Evolutionary conservation across 2,329 filamentous ascomycete genomes (phyloP).

Genomic region (Lasiodiplodia gonubiensis): DNA sequence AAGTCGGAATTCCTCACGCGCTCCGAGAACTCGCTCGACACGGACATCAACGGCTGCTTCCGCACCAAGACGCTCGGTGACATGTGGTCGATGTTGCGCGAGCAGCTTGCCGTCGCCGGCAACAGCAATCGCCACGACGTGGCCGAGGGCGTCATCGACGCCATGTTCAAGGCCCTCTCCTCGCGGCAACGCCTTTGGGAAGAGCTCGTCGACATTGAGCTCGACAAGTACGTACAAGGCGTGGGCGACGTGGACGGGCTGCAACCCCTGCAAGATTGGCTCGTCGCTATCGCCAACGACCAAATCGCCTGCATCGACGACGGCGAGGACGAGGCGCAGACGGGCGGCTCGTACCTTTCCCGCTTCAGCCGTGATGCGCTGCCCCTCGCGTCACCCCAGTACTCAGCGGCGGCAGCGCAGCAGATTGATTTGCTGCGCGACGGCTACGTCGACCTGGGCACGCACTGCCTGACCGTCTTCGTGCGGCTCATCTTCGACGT

Average conservation of each 20-base stretch:
- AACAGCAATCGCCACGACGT: constrained; percentile 88
- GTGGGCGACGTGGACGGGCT: constrained; percentile 71
- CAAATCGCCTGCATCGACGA: constrained; percentile 99
- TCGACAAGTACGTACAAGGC: constrained; percentile 67
- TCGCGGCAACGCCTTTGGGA: constrained; percentile 85
- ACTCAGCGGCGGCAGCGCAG: constrained; percentile 71
- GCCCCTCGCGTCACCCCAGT: constrained; percentile 77
- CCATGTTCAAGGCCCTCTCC: constrained; percentile 89
- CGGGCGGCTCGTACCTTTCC: constrained; percentile 80
- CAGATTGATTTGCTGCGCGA: constrained; percentile 81
- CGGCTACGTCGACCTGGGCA: constrained; percentile 93
- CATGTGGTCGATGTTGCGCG: constrained; percentile 96
- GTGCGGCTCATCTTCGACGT: constrained; percentile 85
- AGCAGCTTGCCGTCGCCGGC: constrained; percentile 85
- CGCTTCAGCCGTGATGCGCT: constrained; percentile 86
- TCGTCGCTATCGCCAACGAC: constrained; percentile 95
- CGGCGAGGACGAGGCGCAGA: constrained; percentile 53
- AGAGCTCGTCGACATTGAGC: constrained; percentile 85
- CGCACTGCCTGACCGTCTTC: constrained; percentile 89
- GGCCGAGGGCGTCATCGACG: constrained; percentile 91
- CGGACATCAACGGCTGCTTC: constrained; percentile 87
- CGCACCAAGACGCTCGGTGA: constrained; percentile 90
- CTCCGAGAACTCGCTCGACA: constrained; percentile 79
- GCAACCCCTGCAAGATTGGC: constrained; percentile 82
- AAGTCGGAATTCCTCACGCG: constrained; percentile 79